These are phyloP conservation scores for Pestalotiopsis sp. DNA, from an alignment of 2,329 filamentous ascomycete genomes.

Conservation along the genomic window DNA sequence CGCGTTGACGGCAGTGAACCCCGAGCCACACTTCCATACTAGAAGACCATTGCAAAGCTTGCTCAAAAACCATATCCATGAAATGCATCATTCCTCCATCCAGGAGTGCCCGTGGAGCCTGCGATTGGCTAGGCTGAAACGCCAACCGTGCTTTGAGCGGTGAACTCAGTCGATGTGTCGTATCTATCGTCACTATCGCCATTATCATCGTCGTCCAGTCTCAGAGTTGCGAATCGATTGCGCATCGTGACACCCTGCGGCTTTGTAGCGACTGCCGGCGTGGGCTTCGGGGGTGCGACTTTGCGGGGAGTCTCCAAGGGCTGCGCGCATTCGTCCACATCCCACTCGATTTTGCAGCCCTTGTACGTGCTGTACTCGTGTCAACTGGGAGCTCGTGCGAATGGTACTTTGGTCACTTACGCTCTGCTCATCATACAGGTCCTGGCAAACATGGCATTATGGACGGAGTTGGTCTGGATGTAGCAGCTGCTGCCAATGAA, in stretches of 20 bases:
- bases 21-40: no score
- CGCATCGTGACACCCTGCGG: constrained; percentile 16
- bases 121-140: constrained; percentile 21
- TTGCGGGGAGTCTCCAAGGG: constrained; percentile 47
- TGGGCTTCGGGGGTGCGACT: constrained; percentile 16
- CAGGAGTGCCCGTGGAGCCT: neutral
- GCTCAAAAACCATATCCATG: neutral
- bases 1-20: no score
- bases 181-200: constrained; percentile 32
- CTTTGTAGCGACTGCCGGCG: constrained; percentile 16
- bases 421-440: constrained; percentile 74
- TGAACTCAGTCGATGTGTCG: constrained; percentile 34
- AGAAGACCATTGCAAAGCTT: neutral
- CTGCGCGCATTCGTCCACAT: constrained; percentile 71
- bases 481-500: constrained; percentile 63
- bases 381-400: constrained; percentile 20
- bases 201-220: constrained; percentile 32
- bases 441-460: constrained; percentile 74
- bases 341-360: constrained; percentile 71
- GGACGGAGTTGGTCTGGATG: constrained; percentile 77
- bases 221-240: constrained; percentile 32
- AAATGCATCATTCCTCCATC: neutral
- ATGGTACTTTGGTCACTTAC: constrained; percentile 38
- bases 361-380: constrained; percentile 64
- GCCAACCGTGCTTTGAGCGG: constrained; percentile 27